Evolutionary conservation across 768 basidiomycete species (phyloP), one percentile per base, ranked within the genome.

Genomic region (Cystobasidium onofrii): DNA sequence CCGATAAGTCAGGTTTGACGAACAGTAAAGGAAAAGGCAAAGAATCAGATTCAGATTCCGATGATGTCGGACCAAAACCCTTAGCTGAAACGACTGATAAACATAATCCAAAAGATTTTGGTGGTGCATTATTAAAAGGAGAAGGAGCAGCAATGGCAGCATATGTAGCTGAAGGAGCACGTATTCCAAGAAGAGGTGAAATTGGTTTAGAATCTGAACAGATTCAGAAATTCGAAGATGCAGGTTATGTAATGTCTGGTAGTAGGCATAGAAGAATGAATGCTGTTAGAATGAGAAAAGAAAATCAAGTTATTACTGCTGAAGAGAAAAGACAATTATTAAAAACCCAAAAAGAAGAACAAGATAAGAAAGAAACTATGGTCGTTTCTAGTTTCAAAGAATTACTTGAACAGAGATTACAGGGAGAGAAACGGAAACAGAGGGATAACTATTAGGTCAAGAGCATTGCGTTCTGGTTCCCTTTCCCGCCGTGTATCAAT

Each of bases 111-210:
- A 82, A 91, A 91, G 79, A 78, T 36, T 99, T 92, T 80, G 92
- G 92, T 75, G 87, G 93, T 74, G 89, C 91, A 33, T 84, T 99
- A 63, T 86, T 93, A 13, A 90, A 90, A 3, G 96, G 96, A 65
- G 96, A 99, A 85, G 96, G 92, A 64, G 89, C 89, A 76, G 96
- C 96, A 43, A 98, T 99, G 93, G 96, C 96, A 1, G 91, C 92
- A 52, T 99, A 90, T 86, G 86, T 97, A 70, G 85, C 90, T 80
- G 80, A 82, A 36, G 95, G 96, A 1, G 86, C 88, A 75, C 94
- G 96, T 80, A 99, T 98, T 78, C 96, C 96, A 0, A 91, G 96
- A 76, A 91, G 96, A 85, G 96, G 96, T 82, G 96, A 99, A 83
- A 98, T 99, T 77, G 96, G 96, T 71, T 83, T 99, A 76, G 88